phyloP scores from a whole-genome alignment of 306 rosid genomes.

The Heteromeles arbutifolia region DNA sequence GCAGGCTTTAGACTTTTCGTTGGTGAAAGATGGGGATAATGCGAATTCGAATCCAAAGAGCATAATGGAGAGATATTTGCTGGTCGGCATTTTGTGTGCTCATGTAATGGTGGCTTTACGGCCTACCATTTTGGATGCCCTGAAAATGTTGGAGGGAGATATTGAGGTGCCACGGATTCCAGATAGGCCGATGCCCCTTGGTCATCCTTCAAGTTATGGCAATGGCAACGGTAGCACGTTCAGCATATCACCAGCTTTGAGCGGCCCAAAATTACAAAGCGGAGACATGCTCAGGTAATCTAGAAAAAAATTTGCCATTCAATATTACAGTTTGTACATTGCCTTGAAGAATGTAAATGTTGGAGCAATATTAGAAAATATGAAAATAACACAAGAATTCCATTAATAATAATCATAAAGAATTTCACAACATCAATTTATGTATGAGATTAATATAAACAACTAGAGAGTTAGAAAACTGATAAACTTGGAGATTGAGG shows the following conservation, averaged over 20 bases:
- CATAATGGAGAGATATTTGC: constrained; percentile 80
- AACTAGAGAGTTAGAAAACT: too few species aligned
- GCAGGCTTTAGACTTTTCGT: constrained; percentile 51
- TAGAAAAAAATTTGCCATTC: neutral
- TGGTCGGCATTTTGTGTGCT: constrained; percentile 86
- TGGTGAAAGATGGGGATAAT: constrained; percentile 41
- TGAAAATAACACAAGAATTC: too few species aligned
- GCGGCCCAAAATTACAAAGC: constrained; percentile 50
- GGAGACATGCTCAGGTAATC: constrained; percentile 88
- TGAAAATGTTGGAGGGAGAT: constrained; percentile 98
- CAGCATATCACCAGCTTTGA: constrained; percentile 72
- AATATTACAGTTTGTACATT: constrained; percentile 1
- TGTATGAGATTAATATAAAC: too few species aligned
- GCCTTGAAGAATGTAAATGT: neutral
- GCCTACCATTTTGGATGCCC: constrained; percentile 79
- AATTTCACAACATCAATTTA: too few species aligned
- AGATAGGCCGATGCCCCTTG: constrained; percentile 90
- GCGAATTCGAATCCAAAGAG: constrained; percentile 65
- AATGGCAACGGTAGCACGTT: constrained; percentile 46
- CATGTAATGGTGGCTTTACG: constrained; percentile 95
- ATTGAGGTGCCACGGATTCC: constrained; percentile 79
- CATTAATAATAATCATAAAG: too few species aligned
- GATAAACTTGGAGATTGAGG: too few species aligned
- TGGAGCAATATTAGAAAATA: too few species aligned
- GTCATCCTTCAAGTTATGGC: constrained; percentile 55